Percentiles rank a stretch among this genome's conserved stretches.
Conservation (phyloP, 75 land plant genomes). For the Cupressus sempervirens region DNA sequence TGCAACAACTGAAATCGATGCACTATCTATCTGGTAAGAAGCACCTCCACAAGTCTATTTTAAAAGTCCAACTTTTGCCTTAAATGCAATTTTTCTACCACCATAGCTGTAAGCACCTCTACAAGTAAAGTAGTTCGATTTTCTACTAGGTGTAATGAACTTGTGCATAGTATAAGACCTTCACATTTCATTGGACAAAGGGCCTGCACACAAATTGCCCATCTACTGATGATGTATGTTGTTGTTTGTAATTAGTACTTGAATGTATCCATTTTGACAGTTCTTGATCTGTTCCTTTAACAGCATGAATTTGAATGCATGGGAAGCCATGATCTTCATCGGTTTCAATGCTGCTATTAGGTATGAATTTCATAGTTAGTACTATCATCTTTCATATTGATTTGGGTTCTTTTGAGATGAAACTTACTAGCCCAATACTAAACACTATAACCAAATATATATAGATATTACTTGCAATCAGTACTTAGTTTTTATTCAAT, state of each 20-base stretch:
- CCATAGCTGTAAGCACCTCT: too few relatives aligned
- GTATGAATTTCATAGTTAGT: constrained; percentile 14
- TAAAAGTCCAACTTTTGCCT: neutral
- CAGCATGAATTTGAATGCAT: constrained; percentile 68
- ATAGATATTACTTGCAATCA: neutral
- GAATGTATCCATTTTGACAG: neutral
- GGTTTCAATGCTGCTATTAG: constrained; percentile 63
- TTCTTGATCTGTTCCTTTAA: neutral
- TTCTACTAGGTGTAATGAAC: neutral
- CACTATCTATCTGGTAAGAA: neutral
- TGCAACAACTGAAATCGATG: neutral
- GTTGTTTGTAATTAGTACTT: too few relatives aligned
- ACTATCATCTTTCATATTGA: neutral
- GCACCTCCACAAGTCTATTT: neutral
- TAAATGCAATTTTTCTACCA: too few relatives aligned
- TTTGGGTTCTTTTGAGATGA: neutral
- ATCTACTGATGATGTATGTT: too few relatives aligned
- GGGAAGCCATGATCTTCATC: constrained; percentile 59
- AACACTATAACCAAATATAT: neutral
- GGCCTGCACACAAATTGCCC: neutral
- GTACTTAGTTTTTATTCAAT: neutral
- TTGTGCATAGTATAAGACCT: neutral
- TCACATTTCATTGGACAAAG: too few relatives aligned
- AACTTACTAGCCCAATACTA: neutral
- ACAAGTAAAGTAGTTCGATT: too few relatives aligned